Conservation (phyloP, 371 early-diverging fungal genomes). For the Neoconidiobolus thromboides region DNA sequence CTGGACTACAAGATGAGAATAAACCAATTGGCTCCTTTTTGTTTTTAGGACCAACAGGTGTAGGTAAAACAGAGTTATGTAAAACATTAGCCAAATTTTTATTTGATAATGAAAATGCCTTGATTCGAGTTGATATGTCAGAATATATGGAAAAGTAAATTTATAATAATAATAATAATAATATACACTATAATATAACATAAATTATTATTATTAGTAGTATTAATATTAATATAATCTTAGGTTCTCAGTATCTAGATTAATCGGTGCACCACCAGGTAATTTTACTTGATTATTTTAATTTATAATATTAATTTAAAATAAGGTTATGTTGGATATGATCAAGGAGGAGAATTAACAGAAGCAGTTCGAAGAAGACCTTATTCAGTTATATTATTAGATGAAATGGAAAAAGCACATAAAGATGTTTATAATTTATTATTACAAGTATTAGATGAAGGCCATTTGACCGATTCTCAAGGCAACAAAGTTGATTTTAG, state of each 20-base stretch:
- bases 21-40: conserved; percentile 81
- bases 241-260: conserved; percentile 46
- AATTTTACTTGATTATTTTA: no score
- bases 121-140: conserved; percentile 84
- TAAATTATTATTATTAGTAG: no score
- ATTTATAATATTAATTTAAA: no score
- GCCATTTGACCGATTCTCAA: conserved; percentile 65
- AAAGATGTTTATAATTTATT: conserved; percentile 50
- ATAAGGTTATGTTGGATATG: conserved; percentile 49
- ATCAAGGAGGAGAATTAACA: conserved; percentile 71
- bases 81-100: conserved; percentile 75
- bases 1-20: conserved; percentile 59
- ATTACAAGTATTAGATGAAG: conserved; percentile 81
- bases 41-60: conserved; percentile 88
- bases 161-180: no score
- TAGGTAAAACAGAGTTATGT: conserved; percentile 72
- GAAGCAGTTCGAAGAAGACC: conserved; percentile 80
- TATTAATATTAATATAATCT: no score
- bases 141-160: conserved; percentile 56
- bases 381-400: conserved; percentile 71
- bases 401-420: conserved; percentile 89
- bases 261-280: conserved; percentile 81
- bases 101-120: conserved; percentile 65
- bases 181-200: no score
- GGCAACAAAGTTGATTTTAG: conserved; percentile 72